Conservation (phyloP, 1,284 basidiomycete species). For the Thecaphora thlaspeos region DNA sequence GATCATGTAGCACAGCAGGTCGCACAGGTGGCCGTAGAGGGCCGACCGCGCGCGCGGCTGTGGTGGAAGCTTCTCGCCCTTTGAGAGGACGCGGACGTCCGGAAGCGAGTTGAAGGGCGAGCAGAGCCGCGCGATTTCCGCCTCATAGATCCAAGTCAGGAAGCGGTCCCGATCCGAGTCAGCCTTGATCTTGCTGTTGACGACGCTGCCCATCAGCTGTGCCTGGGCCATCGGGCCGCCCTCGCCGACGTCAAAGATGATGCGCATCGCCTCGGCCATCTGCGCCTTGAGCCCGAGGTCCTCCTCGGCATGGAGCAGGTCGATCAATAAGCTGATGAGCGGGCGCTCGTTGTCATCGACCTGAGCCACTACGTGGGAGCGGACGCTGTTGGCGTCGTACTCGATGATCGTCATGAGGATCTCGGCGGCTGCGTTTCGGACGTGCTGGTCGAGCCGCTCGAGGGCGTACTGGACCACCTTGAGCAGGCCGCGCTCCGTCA, state of each 20-base stretch:
- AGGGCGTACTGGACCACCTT: slow-evolving; percentile 78
- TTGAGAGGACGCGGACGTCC: slow-evolving; percentile 62
- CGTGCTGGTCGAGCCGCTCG: slow-evolving; percentile 62
- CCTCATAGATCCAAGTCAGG: slow-evolving; percentile 84
- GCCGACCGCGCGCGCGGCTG: slow-evolving; percentile 29
- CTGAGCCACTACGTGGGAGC: slow-evolving; percentile 79
- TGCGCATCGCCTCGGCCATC: slow-evolving; percentile 82
- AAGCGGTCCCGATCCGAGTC: slow-evolving; percentile 85
- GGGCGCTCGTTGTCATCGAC: slow-evolving; percentile 59
- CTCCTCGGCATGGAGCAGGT: slow-evolving; percentile 68
- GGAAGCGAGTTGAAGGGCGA: slow-evolving; percentile 75
- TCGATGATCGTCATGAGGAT: slow-evolving; percentile 83
- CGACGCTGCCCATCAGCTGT: slow-evolving; percentile 46
- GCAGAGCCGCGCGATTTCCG: slow-evolving; percentile 72
- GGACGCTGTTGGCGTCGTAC: slow-evolving; percentile 83
- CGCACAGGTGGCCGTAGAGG: slow-evolving; percentile 64
- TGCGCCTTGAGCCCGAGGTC: slow-evolving; percentile 88
- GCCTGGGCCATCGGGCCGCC: slow-evolving; percentile 56
- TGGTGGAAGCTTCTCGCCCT: slow-evolving; percentile 21
- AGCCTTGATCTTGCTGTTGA: slow-evolving; percentile 59
- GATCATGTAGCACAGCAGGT: slow-evolving; percentile 84
- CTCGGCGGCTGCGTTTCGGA: slow-evolving; percentile 82
- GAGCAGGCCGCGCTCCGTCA: slow-evolving; percentile 84
- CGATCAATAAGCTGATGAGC: slow-evolving; percentile 60
- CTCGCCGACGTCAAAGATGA: slow-evolving; percentile 70